Base-by-base conservation (phyloP, 306 rosid species). In the Astragalus membranaceus region DNA sequence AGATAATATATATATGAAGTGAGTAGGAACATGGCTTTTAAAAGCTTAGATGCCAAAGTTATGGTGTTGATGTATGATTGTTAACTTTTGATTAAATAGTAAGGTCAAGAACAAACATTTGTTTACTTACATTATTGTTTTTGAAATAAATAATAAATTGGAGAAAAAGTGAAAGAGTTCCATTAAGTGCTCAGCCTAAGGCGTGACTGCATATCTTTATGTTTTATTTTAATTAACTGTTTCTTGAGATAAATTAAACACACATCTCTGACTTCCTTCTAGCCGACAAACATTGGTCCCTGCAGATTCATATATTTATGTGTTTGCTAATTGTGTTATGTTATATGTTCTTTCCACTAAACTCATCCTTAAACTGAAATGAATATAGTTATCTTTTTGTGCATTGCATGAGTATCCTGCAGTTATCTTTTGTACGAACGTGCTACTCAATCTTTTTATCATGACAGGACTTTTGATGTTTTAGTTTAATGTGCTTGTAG, bases 401-500 rank as follows among this genome's bases (percentile, higher is more conserved):
- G 23, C 66, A 61, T 15, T 50, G 41, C 43, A 3, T 41, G 26
- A 49, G 30, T 48, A 68, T 58, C 70, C 15, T 68, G 37, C 52
- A 20, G 23, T 20, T 20, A 20, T 20, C 23, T 75, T 66, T 53
- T 72, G 42, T 56, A 32, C 42, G 67, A 67, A 72, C 58, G 29
- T n/a, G 33, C 53, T 46, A 14, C 59, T 67, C 15, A 44, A 41
- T 69, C 9, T 55, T 66, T 49, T 48, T 55, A 64, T 75, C 61
- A 10, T 72, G 61, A 53, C 57, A 23, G 57, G 66, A 69, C 39
- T 64, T 75, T 64, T 76, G 37, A 74, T 52, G 59, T 46, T 50
- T 71, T 74, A 14, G 50, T 83, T 82, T 72, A 17, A 79, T 50
- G 74, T 76, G 75, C 65, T 80, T 77, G 29, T 89, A 94, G 97